Evolutionary conservation across 257 asterid genomes (phyloP).

Genomic region (Cinchona pubescens): DNA sequence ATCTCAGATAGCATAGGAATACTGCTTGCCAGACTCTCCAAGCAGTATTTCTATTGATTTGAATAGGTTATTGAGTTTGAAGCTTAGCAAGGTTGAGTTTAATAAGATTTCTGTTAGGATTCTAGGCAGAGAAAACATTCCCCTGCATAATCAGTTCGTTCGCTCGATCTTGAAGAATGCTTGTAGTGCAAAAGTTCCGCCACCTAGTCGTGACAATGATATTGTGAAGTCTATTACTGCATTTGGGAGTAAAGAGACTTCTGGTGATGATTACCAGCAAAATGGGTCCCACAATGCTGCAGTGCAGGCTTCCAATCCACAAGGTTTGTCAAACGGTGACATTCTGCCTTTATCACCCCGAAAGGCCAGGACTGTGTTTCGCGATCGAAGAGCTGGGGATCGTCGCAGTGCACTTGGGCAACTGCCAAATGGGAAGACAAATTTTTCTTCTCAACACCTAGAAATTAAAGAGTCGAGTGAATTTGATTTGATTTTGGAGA

Average conservation of each 20-base stretch:
- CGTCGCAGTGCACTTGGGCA: slow-evolving; percentile 57
- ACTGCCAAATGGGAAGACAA: slow-evolving; percentile 50
- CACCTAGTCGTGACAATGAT: slow-evolving; percentile 44
- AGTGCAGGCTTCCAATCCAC: slow-evolving; percentile 42
- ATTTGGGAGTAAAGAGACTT: slow-evolving; percentile 44
- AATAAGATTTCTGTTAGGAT: slow-evolving; percentile 62
- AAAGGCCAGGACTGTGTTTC: slow-evolving; percentile 53
- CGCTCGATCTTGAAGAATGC: slow-evolving; percentile 69
- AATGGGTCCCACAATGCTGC: slow-evolving; percentile 50
- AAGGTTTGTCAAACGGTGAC: slow-evolving; percentile 60
- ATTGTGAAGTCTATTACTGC: slow-evolving; percentile 26
- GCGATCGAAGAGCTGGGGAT: slow-evolving; percentile 59
- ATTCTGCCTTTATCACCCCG: slow-evolving; percentile 60
- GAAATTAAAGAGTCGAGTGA: slow-evolving; percentile 35
- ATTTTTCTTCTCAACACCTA: slow-evolving; percentile 36
- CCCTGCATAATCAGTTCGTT: slow-evolving; percentile 79
- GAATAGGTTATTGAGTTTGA: slow-evolving; percentile 63
- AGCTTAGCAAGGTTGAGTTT: slow-evolving; percentile 71
- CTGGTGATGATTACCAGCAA: slow-evolving; percentile 40
- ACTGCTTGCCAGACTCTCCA: slow-evolving; percentile 44
- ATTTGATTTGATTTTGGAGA: slow-evolving; percentile 38
- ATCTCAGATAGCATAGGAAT: slow-evolving; percentile 68
- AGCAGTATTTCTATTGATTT: slow-evolving; percentile 73
- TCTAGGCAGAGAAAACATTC: slow-evolving; percentile 73
- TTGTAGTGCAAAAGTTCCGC: slow-evolving; percentile 57